These are phyloP conservation scores for Eucalyptus marginata DNA, from an alignment of 345 rosid species.

Conservation along the genomic window DNA sequence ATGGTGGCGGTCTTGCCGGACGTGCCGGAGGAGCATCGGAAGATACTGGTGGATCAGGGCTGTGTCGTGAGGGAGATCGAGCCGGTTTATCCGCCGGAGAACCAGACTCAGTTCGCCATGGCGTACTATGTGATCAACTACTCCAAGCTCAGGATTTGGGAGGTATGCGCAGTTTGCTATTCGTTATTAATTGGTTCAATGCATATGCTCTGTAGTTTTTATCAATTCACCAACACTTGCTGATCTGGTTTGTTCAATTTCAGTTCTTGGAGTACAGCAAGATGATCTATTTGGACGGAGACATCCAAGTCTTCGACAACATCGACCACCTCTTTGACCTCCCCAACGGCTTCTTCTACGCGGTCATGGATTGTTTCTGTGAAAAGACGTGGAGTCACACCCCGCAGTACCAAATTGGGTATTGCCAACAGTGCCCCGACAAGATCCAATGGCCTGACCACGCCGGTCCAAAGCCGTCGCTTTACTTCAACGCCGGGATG, in stretches of 20 bases:
- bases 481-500: constrained; percentile 44
- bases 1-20: too few relatives aligned
- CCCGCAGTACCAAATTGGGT: constrained; percentile 22
- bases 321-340: constrained; percentile 21
- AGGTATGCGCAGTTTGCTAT: too few relatives aligned
- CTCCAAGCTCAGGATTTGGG: too few relatives aligned
- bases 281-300: constrained; percentile 24
- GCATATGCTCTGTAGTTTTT: too few relatives aligned
- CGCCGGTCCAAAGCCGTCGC: constrained; percentile 17
- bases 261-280: constrained; percentile 20
- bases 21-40: too few relatives aligned
- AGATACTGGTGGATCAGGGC: too few relatives aligned
- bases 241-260: too few relatives aligned
- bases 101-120: too few relatives aligned
- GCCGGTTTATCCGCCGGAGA: too few relatives aligned
- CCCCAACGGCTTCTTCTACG: constrained; percentile 15
- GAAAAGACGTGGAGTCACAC: constrained; percentile 27
- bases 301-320: constrained; percentile 24
- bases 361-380: constrained; percentile 46
- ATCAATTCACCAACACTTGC: neutral
- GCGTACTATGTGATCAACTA: too few relatives aligned
- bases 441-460: constrained; percentile 17
- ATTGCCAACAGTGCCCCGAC: constrained; percentile 36
- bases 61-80: too few relatives aligned
- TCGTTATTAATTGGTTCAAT: too few relatives aligned